Base-by-base conservation (phyloP, 1,284 basidiomycete genomes). In the Hypsizygus ulmarius region DNA sequence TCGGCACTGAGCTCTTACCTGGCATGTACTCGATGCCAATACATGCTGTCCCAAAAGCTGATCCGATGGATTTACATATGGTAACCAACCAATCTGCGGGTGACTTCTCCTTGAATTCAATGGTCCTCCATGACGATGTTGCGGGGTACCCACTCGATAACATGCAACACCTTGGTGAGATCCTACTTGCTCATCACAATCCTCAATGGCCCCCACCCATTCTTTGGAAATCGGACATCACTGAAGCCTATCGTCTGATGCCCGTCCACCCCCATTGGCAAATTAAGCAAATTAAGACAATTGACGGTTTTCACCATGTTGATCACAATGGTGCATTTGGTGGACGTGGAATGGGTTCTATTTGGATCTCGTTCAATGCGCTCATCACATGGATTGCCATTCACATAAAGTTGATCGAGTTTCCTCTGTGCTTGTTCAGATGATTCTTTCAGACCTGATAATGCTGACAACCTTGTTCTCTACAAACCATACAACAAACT, bases 1-100 rank as follows among this genome's bases (percentile, higher is more conserved):
- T 77, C 45, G 64, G 66, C 0, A 43, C 57, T 0, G 47, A 64
- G 0, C 61, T 78, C 0, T 54, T 74, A 0, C 71, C 71, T 0
- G 75, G 77, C 0, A 79, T 79, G 75, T 71, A 70, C 0, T 72
- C 75, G 0, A 78, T 78, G 56, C 76, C 75, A 0, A 73, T 68
- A 67, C 61, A 68, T 33, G 67, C 61, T 0, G 67, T 75, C 0
- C 70, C 71, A 0, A 76, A 75, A 44, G 63, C 64, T 0, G 45
- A 64, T 0, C 57, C 67, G 0, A 52, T 54, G 2, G 70, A 71
- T 10, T 51, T 70, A 0, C 60, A 65, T 0, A 52, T 78, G 0
- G 61, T 77, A 1, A 70, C 61, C 2, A 57, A 72, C 43, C 70
- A 73, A 4, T 66, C 61, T n/a, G 53, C 56, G 0, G 66, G 68